Percentiles rank a stretch among this genome's conserved stretches.
phyloP scores from a whole-genome alignment of 1,139 yeast genomes.

The Hyphopichia pseudoburtonii region DNA sequence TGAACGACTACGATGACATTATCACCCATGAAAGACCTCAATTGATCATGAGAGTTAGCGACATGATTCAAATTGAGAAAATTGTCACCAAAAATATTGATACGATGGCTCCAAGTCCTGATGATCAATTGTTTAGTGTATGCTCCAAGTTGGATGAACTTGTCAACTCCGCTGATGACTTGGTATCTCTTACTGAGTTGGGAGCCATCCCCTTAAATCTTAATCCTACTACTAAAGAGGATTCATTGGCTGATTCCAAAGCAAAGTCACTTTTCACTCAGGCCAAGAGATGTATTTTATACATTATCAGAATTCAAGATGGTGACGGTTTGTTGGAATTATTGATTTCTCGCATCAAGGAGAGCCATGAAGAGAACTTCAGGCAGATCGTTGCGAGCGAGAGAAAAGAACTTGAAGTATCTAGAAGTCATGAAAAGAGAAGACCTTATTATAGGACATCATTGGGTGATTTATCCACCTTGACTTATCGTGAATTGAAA shows the following conservation, averaged over 20 bases:
- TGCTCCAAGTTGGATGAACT: conserved; percentile 31
- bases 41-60: conserved; percentile 61
- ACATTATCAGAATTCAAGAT: conserved; percentile 79
- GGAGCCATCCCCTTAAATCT: conserved; percentile 41
- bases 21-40: conserved; percentile 66
- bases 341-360: conserved; percentile 68
- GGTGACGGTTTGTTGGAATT: conserved; percentile 73
- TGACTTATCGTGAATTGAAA: conserved; percentile 76
- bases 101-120: conserved; percentile 45
- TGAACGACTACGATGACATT: conserved; percentile 71
- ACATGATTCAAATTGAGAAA: conserved; percentile 62
- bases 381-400: conserved; percentile 55
- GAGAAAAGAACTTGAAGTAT: conserved; percentile 23
- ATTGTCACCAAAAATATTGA: conserved; percentile 55
- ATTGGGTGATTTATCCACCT: conserved; percentile 53
- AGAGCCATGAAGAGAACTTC: conserved; percentile 66
- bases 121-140: conserved; percentile 58
- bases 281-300: conserved; percentile 76
- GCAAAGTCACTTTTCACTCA: conserved; percentile 64
- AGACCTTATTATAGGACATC: conserved; percentile 42
- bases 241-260: conserved; percentile 43
- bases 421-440: conserved; percentile 22
- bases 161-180: conserved; percentile 38
- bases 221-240: conserved; percentile 53
- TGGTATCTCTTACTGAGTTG: conserved; percentile 40